Base-by-base conservation (phyloP, 2,329 filamentous ascomycete species). In the Cucurbitaria berberidis region DNA sequence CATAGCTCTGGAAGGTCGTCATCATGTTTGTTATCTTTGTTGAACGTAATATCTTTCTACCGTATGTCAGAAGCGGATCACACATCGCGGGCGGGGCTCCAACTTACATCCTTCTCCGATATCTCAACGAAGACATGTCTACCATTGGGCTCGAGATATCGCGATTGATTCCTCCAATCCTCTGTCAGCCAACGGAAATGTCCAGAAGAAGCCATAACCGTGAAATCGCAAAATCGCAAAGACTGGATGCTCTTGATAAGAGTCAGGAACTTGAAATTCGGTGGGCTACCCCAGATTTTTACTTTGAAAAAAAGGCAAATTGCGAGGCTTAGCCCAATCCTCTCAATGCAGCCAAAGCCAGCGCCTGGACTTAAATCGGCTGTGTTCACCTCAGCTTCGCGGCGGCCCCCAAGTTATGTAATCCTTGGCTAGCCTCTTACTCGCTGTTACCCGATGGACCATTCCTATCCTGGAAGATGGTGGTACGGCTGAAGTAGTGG, bases 81-180 rank as follows among this genome's bases (percentile, higher is more conserved):
- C 22, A 42, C 5, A 27, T 3, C 22, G 40, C 35, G 34, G 4
- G 26, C 40, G 29, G 18, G 19, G 1, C 4, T 22, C 15, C 24
- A 11, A 29, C 40, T 27, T 29, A 42, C 40, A 42, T 26, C 40
- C 10, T 29, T 42, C 40, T 42, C 40, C 13, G 40, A 42, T 27
- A 42, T 42, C 24, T 42, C 40, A 5, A 42, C 24, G 16, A 30
- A 42, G 8, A 42, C 16, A 42, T 42, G 40, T 42, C 40, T 16
- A 27, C 26, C 40, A 18, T 42, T 42, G 24, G 40, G 40, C n/a
- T 42, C 40, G 11, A 42, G 40, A 42, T 42, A 42, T n/a, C 40
- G 13, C 21, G 40, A 42, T 16, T 29, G 24, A 18, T 42, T 42
- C 40, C 40, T 42, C 40, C 40, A 42, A 42, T 42, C 40, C 24